Base-by-base conservation (phyloP, 371 early-diverging fungal species). In the Mortierella sp. region DNA sequence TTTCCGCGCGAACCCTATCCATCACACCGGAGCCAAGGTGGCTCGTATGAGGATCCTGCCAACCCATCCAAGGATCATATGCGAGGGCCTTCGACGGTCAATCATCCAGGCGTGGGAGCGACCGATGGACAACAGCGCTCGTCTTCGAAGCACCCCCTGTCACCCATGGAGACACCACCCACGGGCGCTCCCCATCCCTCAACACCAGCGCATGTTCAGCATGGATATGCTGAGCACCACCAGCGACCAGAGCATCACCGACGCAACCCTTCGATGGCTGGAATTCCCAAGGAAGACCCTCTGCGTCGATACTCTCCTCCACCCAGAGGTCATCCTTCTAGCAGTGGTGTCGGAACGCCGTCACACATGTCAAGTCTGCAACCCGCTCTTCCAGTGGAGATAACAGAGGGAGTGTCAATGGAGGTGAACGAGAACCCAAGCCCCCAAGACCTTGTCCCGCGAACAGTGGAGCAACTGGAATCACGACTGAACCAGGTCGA, bases 401-500 rank as follows among this genome's bases (percentile, higher is more conserved):
- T n/a, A n/a, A n/a, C n/a, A n/a, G n/a, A n/a, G n/a, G n/a, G n/a
- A n/a, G n/a, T n/a, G n/a, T n/a, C n/a, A n/a, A 43, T 56, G 28
- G 63, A 64, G 18, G 56, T 64, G 1, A 61, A n/a, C 30, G 25
- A 30, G 18, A 44, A 43, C 21, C 66, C 69, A 30, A 56, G 19
- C 21, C 51, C 60, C 3, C 67, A 65, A n/a, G 73, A 68, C 30
- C 66, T 59, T 30, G 52, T 71, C 4, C 71, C 76, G 21, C 66
- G 67, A 18, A 60, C 63, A 25, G 59, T 52, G 19, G 66, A 66
- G 61, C 66, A 57, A 19, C 43, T 79, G 47, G 80, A 79, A 47
- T 52, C 50, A 14, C 65, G 73, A 43, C 55, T 79, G 21, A 57
- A 65, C 12, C 73, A 63, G 48, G 73, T 79, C 7, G 80, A 79